phyloP scores from a whole-genome alignment of 169 alveolate genomes.

The Perkinsus olseni region DNA sequence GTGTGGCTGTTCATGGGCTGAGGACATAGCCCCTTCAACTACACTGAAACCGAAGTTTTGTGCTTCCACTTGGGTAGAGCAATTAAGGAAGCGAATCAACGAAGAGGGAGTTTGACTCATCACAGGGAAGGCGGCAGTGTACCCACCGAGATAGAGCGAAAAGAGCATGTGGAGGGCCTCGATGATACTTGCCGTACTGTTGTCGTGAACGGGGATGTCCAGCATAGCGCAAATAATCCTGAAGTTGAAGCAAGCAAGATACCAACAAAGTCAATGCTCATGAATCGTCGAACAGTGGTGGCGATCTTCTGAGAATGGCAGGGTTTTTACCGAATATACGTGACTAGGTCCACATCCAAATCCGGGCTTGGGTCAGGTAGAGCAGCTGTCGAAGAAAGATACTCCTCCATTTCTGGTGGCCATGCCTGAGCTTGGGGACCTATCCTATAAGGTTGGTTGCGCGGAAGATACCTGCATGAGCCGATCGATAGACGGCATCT shows the following conservation, averaged over 20 bases:
- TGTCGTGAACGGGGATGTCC: conserved; percentile 65
- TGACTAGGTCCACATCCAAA: conserved; percentile 49
- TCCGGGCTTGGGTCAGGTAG: conserved; percentile 58
- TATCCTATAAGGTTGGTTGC: not conserved
- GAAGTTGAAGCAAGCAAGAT: conserved; percentile 13
- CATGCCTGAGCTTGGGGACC: conserved; percentile 20
- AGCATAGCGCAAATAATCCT: conserved; percentile 52
- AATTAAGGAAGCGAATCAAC: too few relatives aligned
- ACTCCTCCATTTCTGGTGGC: conserved; percentile 62
- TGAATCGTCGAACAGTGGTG: not conserved
- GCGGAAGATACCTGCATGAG: conserved; percentile 54
- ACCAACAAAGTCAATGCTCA: not conserved
- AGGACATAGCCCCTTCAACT: too few relatives aligned
- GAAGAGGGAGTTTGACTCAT: too few relatives aligned
- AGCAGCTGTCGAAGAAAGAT: conserved; percentile 18
- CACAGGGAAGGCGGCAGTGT: not conserved
- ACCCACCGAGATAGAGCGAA: conserved; percentile 42
- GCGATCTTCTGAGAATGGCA: not conserved
- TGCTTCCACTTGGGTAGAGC: too few relatives aligned
- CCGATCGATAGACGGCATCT: conserved; percentile 67
- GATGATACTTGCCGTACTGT: conserved; percentile 20
- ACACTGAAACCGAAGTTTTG: too few relatives aligned
- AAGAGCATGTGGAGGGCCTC: conserved; percentile 67
- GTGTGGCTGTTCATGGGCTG: too few relatives aligned
- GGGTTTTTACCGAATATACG: not conserved